Conservation (phyloP, 2,329 filamentous ascomycete species). For the Penicillium sp. region DNA sequence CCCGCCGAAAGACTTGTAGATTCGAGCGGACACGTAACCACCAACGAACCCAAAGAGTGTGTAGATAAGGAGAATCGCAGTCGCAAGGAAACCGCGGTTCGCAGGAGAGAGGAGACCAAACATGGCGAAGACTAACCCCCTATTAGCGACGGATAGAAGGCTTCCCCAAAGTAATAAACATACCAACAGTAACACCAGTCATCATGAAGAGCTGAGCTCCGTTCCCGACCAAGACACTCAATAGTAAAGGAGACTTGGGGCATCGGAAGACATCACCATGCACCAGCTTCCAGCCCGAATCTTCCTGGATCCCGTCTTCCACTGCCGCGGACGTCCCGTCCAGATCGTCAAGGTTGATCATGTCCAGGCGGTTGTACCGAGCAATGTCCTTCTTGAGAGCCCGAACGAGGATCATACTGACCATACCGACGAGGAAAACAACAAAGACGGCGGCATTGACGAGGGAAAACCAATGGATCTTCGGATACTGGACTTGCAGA, state of each 20-base stretch:
- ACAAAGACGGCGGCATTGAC: constrained; percentile 97
- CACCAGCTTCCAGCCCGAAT: constrained; percentile 97
- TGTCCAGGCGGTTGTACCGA: constrained; percentile 91
- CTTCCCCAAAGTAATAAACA: constrained; percentile 24
- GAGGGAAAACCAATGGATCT: constrained; percentile 99
- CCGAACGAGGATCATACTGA: constrained; percentile 87
- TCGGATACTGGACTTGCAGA: constrained; percentile 93
- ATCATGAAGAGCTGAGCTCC: constrained; percentile 97
- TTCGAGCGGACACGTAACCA: constrained; percentile 83
- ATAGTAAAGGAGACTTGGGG: constrained; percentile 78
- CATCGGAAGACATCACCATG: constrained; percentile 96
- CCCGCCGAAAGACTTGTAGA: constrained; percentile 94
- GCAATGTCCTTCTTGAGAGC: constrained; percentile 94
- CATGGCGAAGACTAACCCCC: constrained; percentile 72
- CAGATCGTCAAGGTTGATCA: constrained; percentile 87
- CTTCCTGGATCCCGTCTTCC: constrained; percentile 94
- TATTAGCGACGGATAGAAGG: constrained; percentile 15
- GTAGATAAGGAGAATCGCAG: constrained; percentile 91
- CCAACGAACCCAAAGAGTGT: constrained; percentile 91
- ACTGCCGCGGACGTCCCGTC: constrained; percentile 73
- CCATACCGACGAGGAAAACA: constrained; percentile 85
- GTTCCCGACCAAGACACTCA: constrained; percentile 89
- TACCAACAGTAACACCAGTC: constrained; percentile 86
- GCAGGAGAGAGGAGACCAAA: constrained; percentile 94
- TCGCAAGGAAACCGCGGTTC: constrained; percentile 91